These are phyloP conservation scores for Wallacemonas sp. DNA, from an alignment of 208 protist species.

Conservation along the genomic window DNA sequence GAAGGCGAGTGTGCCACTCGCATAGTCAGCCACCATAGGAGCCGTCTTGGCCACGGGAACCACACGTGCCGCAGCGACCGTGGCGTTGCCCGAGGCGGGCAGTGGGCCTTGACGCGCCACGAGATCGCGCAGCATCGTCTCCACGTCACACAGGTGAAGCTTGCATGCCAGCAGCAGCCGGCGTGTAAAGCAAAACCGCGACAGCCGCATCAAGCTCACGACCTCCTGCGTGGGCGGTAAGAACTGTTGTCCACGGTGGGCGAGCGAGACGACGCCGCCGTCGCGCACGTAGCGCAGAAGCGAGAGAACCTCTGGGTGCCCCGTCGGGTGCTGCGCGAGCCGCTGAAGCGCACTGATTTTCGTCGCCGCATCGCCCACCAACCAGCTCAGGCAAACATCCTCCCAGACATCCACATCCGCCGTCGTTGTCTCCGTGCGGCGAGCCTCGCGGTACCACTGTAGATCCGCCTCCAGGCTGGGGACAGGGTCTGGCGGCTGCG, in stretches of 20 bases:
- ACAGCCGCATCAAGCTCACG: constrained; percentile 44
- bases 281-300: constrained; percentile 52
- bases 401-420: constrained; percentile 61
- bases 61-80: too few relatives aligned
- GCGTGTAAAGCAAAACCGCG: constrained; percentile 51
- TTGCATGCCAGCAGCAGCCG: constrained; percentile 41
- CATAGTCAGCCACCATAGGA: constrained; percentile 62
- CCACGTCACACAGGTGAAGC: constrained; percentile 53
- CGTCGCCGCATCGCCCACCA: constrained; percentile 25
- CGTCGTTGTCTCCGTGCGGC: constrained; percentile 11
- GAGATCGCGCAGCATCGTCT: constrained; percentile 27
- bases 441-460: constrained; percentile 35
- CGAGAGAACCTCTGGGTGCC: constrained; percentile 53
- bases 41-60: constrained; percentile 3
- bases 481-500: constrained; percentile 7
- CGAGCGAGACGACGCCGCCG: constrained; percentile 28
- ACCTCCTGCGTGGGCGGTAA: constrained; percentile 42
- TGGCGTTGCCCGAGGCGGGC: background rate
- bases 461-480: constrained; percentile 19
- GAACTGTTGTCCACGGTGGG: constrained; percentile 35
- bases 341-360: constrained; percentile 25
- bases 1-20: constrained; percentile 75
- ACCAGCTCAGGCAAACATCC: constrained; percentile 55
- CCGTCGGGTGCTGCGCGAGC: constrained; percentile 47
- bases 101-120: constrained; percentile 4